A percentile compares a stretch with the other conserved stretches of the same genome.
Evolutionary conservation across 1,139 yeast species (phyloP).

Genomic region (Scheffersomyces cryptocercus): DNA sequence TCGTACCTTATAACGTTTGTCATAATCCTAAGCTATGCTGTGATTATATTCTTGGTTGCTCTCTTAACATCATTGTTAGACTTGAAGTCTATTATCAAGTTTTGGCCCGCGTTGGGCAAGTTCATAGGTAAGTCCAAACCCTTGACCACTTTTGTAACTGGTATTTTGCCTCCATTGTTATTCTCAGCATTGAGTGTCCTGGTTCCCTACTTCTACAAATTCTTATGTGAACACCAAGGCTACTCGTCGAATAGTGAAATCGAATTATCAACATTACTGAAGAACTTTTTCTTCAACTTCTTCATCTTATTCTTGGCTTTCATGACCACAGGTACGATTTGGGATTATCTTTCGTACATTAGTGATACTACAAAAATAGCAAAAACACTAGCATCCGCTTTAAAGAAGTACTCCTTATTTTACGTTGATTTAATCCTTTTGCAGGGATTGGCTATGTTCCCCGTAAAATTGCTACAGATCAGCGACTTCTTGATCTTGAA

Average conservation of each 20-base stretch:
- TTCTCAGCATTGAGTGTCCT: conserved; percentile 73
- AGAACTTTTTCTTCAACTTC: conserved; percentile 82
- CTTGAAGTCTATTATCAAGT: conserved; percentile 65
- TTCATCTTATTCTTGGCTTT: conserved; percentile 83
- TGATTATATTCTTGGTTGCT: conserved; percentile 69
- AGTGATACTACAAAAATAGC: conserved; percentile 80
- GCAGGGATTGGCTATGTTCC: conserved; percentile 86
- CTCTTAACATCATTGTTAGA: conserved; percentile 73
- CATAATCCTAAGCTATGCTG: conserved; percentile 62
- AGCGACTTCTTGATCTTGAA: conserved; percentile 58
- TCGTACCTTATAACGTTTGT: conserved; percentile 61
- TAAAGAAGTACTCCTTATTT: conserved; percentile 69
- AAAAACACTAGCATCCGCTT: conserved; percentile 69
- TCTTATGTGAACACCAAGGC: conserved; percentile 71
- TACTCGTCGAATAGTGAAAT: conserved; percentile 78
- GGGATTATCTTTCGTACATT: conserved; percentile 63
- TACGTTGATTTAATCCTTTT: conserved; percentile 80
- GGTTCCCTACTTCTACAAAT: conserved; percentile 75
- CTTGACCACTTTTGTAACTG: conserved; percentile 73
- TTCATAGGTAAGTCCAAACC: conserved; percentile 59
- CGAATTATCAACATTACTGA: conserved; percentile 74
- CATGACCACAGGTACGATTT: conserved; percentile 75
- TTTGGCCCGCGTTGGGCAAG: conserved; percentile 74
- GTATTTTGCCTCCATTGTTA: conserved; percentile 41
- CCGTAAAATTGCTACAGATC: conserved; percentile 66